phyloP scores from a whole-genome alignment of 2,329 filamentous ascomycete species.

The Colletotrichum sublineola region DNA sequence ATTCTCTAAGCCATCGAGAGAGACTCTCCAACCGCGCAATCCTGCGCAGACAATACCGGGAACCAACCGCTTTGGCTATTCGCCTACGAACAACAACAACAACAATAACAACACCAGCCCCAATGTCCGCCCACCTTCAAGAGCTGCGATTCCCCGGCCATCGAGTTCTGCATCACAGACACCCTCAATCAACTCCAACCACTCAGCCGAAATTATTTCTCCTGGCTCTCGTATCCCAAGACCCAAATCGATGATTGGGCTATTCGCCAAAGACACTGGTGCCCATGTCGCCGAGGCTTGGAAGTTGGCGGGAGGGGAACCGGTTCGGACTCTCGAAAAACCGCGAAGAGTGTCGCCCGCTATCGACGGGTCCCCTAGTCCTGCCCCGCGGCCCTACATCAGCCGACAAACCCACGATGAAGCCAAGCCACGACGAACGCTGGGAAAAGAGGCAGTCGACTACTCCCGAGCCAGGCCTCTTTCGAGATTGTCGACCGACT shows the following conservation, averaged over 20 bases:
- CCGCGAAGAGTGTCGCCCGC: slow-evolving; percentile 44
- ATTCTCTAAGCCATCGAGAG: slow-evolving; percentile 49
- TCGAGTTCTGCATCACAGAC: slow-evolving; percentile 42
- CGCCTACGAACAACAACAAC: slow-evolving; percentile 38
- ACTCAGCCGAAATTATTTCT: slow-evolving; percentile 32
- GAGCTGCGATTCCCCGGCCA: slow-evolving; percentile 44
- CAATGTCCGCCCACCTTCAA: slow-evolving; percentile 35
- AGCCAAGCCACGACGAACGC: slow-evolving; percentile 47
- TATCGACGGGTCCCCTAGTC: slow-evolving; percentile 63
- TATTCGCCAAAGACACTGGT: slow-evolving; percentile 45
- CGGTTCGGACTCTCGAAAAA: slow-evolving; percentile 50
- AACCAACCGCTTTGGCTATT: slow-evolving; percentile 41
- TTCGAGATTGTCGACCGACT: slow-evolving; percentile 44
- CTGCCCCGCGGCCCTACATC: slow-evolving; percentile 62
- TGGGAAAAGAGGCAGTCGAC: slow-evolving; percentile 50
- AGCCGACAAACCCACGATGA: slow-evolving; percentile 51
- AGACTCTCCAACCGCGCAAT: slow-evolving; percentile 37
- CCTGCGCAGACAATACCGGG: slow-evolving; percentile 27
- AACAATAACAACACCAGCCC: background rate
- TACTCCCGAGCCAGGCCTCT: slow-evolving; percentile 45
- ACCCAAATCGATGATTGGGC: slow-evolving; percentile 45
- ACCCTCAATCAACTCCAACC: slow-evolving; percentile 38
- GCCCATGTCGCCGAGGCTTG: slow-evolving; percentile 60
- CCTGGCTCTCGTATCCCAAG: slow-evolving; percentile 53
- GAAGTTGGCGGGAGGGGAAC: slow-evolving; percentile 51